Evolutionary conservation across 108 stramenopile genomes (phyloP).

Genomic region (Nannochloropsis gaditana): DNA sequence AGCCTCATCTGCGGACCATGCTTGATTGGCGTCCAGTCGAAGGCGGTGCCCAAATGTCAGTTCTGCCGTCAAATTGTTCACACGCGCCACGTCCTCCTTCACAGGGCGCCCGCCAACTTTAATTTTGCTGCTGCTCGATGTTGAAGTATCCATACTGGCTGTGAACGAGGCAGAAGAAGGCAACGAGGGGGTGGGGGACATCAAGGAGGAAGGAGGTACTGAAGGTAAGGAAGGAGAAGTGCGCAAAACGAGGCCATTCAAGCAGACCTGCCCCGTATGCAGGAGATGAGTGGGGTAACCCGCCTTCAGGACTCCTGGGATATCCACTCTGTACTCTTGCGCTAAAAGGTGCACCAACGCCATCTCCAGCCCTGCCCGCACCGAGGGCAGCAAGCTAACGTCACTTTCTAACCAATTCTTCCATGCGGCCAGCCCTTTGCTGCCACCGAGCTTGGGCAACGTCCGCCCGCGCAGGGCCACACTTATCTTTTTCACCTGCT

Average conservation of each 20-base stretch:
- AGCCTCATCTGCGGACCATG: constrained; percentile 40
- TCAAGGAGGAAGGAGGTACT: too few species aligned
- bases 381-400: constrained; percentile 26
- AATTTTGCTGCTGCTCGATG: constrained; percentile 22
- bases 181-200: not conserved
- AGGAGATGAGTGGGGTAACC: constrained; percentile 19
- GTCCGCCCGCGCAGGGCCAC: not conserved
- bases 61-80: not conserved
- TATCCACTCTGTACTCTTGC: not conserved
- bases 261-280: constrained; percentile 8
- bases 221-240: too few species aligned
- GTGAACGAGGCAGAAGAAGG: not conserved
- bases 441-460: not conserved
- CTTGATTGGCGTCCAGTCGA: constrained; percentile 40
- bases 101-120: constrained; percentile 31
- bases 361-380: constrained; percentile 45
- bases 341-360: constrained; percentile 35
- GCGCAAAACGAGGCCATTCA: constrained; percentile 26
- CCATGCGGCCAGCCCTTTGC: constrained; percentile 26
- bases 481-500: constrained; percentile 17
- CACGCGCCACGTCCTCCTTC: not conserved
- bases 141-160: not conserved
- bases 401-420: not conserved
- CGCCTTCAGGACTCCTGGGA: constrained; percentile 16
- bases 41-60: not conserved